Evolutionary conservation across 2,329 filamentous ascomycete genomes (phyloP).

Genomic region (Aspergillus neoniger): DNA sequence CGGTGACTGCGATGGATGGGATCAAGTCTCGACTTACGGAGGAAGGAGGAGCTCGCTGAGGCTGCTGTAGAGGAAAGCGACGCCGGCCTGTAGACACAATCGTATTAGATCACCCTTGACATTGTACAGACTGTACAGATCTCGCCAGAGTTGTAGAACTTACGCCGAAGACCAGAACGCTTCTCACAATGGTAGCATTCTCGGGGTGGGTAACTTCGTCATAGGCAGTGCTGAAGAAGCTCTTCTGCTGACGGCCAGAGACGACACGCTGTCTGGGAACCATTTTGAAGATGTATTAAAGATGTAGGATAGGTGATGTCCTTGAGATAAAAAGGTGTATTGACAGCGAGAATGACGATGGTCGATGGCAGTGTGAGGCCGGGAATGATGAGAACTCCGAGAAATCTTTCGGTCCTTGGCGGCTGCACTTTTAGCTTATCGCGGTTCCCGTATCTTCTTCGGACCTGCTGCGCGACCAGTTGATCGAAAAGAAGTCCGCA

Average conservation of each 20-base stretch:
- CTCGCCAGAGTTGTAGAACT: slow-evolving; percentile 34
- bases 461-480: slow-evolving; percentile 19
- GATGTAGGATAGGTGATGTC: slow-evolving; percentile 2
- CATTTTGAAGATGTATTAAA: slow-evolving; percentile 49
- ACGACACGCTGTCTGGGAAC: slow-evolving; percentile 62
- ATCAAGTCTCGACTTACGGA: slow-evolving; percentile 49
- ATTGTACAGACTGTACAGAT: neutral
- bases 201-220: slow-evolving; percentile 65
- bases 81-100: slow-evolving; percentile 55
- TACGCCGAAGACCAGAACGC: slow-evolving; percentile 69
- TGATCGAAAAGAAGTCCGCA: neutral
- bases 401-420: slow-evolving; percentile 41
- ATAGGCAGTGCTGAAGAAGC: slow-evolving; percentile 62
- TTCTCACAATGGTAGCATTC: slow-evolving; percentile 69
- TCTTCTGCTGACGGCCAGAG: slow-evolving; percentile 47
- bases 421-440: slow-evolving; percentile 36
- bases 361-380: slow-evolving; percentile 13
- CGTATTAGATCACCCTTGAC: slow-evolving; percentile 13
- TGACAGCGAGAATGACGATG: slow-evolving; percentile 7
- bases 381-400: slow-evolving; percentile 20
- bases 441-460: slow-evolving; percentile 29
- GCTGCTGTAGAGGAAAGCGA: slow-evolving; percentile 67
- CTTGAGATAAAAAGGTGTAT: slow-evolving; percentile 1
- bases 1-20: neutral
- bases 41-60: slow-evolving; percentile 69